Conservation (phyloP, 1,139 yeast species). For the Taphrina sp. region DNA sequence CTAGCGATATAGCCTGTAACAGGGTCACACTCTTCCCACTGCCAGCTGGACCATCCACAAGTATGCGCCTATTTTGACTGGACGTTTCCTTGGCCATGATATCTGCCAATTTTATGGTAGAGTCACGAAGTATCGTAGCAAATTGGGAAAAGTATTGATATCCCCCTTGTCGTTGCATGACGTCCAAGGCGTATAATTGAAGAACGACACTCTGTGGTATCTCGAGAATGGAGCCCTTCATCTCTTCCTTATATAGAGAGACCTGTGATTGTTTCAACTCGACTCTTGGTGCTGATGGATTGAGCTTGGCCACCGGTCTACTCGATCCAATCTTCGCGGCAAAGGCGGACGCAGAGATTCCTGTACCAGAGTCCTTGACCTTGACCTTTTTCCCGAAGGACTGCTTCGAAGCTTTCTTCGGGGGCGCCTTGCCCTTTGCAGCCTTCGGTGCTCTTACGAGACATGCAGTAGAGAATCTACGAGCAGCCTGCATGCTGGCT, state of each 20-base stretch:
- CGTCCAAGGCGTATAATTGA: conserved; percentile 31
- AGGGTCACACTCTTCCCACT: conserved; percentile 34
- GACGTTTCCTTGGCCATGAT: conserved; percentile 19
- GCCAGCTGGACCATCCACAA: conserved; percentile 33
- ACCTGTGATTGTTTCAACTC: not conserved
- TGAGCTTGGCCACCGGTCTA: conserved; percentile 6
- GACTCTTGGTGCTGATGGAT: conserved; percentile 6
- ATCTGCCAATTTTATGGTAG: conserved; percentile 15
- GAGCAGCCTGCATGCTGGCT: not conserved
- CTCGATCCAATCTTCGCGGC: conserved; percentile 14
- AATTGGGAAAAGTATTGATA: conserved; percentile 30
- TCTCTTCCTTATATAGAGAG: conserved; percentile 2
- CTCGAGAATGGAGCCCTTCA: conserved; percentile 18
- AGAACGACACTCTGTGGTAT: conserved; percentile 14
- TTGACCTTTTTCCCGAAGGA: not conserved
- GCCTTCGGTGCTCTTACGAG: not conserved
- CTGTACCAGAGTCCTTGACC: conserved; percentile 3
- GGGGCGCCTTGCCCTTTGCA: conserved; percentile 14
- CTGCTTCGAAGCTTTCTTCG: not conserved
- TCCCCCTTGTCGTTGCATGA: conserved; percentile 21
- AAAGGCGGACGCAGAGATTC: not conserved
- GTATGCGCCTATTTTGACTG: conserved; percentile 21
- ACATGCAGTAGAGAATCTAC: not conserved
- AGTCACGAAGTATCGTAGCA: conserved; percentile 33
- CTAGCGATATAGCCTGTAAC: conserved; percentile 34